These are phyloP conservation scores for Teratosphaeria nubilosa DNA, from an alignment of 2,329 filamentous ascomycete species.

Conservation along the genomic window DNA sequence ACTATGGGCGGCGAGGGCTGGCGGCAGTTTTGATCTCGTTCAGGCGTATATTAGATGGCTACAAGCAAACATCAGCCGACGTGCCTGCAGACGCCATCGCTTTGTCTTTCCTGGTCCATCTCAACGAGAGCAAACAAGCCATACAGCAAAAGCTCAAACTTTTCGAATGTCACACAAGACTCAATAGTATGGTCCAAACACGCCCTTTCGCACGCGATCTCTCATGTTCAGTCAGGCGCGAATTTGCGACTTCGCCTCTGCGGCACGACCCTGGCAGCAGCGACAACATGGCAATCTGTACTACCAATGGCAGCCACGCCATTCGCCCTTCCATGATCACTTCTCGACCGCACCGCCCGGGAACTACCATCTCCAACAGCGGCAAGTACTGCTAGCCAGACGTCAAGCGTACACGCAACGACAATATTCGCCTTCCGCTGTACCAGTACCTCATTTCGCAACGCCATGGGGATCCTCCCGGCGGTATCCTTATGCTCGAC, in stretches of 20 bases:
- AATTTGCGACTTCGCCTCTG: background rate
- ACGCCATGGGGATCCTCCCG: background rate
- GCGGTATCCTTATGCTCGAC: background rate
- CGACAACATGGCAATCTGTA: background rate
- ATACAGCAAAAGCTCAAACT: background rate
- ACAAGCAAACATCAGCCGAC: background rate
- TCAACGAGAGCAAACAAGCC: background rate
- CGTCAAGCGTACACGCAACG: background rate
- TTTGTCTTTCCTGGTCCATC: background rate
- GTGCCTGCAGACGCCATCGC: background rate
- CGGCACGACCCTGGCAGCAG: background rate
- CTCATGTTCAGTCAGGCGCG: background rate
- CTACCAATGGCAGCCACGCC: background rate
- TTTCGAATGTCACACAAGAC: background rate
- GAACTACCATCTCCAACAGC: background rate
- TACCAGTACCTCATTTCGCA: background rate
- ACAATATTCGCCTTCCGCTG: background rate
- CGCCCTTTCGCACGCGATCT: background rate
- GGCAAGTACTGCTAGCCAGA: background rate
- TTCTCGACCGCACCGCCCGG: background rate
- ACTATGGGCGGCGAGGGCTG: constrained; percentile 35
- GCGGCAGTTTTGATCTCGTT: constrained; percentile 31
- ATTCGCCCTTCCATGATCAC: background rate
- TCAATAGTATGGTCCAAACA: background rate
- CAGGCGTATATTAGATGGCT: background rate